A percentile compares a stretch with the other conserved stretches of the same genome.
Conservation (phyloP, 495 filamentous ascomycete genomes). For the Penicillium macrosclerotiorum region DNA sequence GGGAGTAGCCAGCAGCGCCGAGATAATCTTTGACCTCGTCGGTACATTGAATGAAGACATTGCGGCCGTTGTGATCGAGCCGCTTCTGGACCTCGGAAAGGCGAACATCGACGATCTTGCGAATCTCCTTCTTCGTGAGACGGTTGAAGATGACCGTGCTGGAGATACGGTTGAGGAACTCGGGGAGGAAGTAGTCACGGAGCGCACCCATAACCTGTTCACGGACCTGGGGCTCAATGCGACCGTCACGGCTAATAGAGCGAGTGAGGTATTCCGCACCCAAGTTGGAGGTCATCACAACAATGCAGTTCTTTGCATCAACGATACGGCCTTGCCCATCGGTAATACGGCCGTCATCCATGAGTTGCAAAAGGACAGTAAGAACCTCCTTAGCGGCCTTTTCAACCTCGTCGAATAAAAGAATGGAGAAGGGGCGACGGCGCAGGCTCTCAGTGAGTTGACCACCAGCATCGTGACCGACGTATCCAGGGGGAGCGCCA, state of each 20-base stretch:
- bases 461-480: conserved; percentile 93
- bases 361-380: conserved; percentile 93
- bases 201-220: conserved; percentile 88
- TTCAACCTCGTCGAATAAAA: conserved; percentile 97
- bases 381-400: conserved; percentile 98
- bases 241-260: conserved; percentile 70
- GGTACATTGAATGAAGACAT: conserved; percentile 72
- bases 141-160: conserved; percentile 98
- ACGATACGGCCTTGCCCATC: conserved; percentile 94
- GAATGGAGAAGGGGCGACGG: conserved; percentile 92
- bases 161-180: conserved; percentile 97
- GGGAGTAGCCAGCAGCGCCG: conserved; percentile 84
- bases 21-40: conserved; percentile 87
- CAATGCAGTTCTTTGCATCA: conserved; percentile 96
- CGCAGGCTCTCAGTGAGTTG: conserved; percentile 93
- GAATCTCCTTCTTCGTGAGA: conserved; percentile 81
- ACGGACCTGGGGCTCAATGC: conserved; percentile 80
- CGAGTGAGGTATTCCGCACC: conserved; percentile 92
- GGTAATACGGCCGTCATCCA: conserved; percentile 98
- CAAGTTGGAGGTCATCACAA: conserved; percentile 97
- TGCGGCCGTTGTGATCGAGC: conserved; percentile 73
- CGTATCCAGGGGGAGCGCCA: conserved; percentile 93
- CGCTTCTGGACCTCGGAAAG: conserved; percentile 88
- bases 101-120: conserved; percentile 92
- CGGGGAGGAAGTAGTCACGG: conserved; percentile 92